Base-by-base conservation (phyloP, 2,329 filamentous ascomycete genomes). In the Alternaria sp. region DNA sequence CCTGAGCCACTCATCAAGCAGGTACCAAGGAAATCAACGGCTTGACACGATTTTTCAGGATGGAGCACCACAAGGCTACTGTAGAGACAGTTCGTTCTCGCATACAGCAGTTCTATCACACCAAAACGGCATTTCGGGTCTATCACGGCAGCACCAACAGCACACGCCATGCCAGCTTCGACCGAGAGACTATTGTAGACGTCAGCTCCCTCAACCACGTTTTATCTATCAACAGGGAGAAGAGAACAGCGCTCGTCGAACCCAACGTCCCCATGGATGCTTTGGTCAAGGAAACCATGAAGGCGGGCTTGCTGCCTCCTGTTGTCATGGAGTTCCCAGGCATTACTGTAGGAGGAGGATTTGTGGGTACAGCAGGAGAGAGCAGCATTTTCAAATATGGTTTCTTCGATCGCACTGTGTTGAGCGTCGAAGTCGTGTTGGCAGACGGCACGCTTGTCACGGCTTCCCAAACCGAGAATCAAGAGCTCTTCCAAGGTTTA, bases 91-190 rank as follows among this genome's bases (percentile, higher is more conserved):
- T 76, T 9, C 58, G 68, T 42, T 51, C 56, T 21, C 66, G 60
- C 23, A 63, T 74, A 8, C 54, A 63, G 9, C 61, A 71, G 8
- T 75, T 75, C 23, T 69, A 75, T 59, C 50, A 56, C 23, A 58
- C 56, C 21, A 71, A 69, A 45, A 70, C 63, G 2, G 63, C 72
- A 2, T 75, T 76, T 51, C 70, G 73, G 9, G 63, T 93, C 69
- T 91, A 88, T 69, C 90, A 93, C 77, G 90, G 90, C 65, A 87
- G 88, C 2, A 92, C 90, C 24, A 92, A 91, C 79, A 90, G 86
- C 76, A 93, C 90, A 13, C 86, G 90, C 0, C 82, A 83, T 57
- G 72, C 74, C 2, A 63, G 67, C n/a, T 74, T 77, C 56, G 66
- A 74, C 36, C 69, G 53, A 7, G 80, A 69, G 28, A 52, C 60